Conservation (phyloP, 140 eudicot species). For the Senecio squalidus region DNA sequence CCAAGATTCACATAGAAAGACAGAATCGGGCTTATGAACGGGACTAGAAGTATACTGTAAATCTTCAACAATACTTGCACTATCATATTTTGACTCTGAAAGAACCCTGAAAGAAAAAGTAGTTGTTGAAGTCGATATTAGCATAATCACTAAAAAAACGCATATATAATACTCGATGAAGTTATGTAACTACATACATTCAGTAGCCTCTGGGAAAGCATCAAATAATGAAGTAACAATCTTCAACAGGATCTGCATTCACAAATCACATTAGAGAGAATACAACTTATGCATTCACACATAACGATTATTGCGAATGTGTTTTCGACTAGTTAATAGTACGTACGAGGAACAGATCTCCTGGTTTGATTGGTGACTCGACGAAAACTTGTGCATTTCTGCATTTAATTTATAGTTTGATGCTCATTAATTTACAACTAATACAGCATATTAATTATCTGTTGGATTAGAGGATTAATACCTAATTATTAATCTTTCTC, state of each 20-base stretch:
- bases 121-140: background rate
- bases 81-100: slow-evolving; percentile 45
- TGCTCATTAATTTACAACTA: background rate
- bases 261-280: background rate
- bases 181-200: slow-evolving; percentile 40
- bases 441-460: background rate
- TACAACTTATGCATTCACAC: too few species aligned
- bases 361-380: slow-evolving; percentile 88
- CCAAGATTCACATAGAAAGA: slow-evolving; percentile 50
- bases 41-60: slow-evolving; percentile 39
- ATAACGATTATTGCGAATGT: background rate
- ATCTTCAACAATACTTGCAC: slow-evolving; percentile 43
- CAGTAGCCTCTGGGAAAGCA: slow-evolving; percentile 73
- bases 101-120: slow-evolving; percentile 46
- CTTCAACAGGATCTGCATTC: slow-evolving; percentile 46
- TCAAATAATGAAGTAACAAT: slow-evolving; percentile 66
- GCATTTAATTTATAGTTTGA: slow-evolving; percentile 6
- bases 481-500: slow-evolving; percentile 53
- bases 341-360: slow-evolving; percentile 57
- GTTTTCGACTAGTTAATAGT: background rate
- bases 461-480: slow-evolving; percentile 15
- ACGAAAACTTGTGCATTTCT: slow-evolving; percentile 73
- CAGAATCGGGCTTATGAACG: slow-evolving; percentile 48
- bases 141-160: background rate
- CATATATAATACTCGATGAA: background rate